phyloP scores from a whole-genome alignment of 2,329 filamentous ascomycete genomes.

The Neurospora sp. region DNA sequence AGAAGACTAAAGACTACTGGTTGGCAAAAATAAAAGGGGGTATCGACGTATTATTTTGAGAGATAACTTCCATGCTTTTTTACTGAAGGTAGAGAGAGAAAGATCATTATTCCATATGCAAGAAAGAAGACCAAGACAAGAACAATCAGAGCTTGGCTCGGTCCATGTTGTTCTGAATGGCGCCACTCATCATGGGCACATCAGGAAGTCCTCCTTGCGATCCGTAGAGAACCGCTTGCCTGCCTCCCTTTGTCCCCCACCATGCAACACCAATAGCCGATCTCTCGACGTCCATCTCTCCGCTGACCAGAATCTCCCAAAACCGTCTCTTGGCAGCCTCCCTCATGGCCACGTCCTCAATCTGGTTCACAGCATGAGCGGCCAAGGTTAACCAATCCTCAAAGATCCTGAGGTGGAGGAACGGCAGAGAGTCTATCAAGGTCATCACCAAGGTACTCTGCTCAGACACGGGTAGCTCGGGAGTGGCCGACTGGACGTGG shows the following conservation, averaged over 20 bases:
- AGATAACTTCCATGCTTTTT: neutral
- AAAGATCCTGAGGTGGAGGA: slow-evolving; percentile 57
- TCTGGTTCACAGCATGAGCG: slow-evolving; percentile 55
- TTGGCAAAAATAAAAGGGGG: neutral
- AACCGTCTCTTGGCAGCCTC: slow-evolving; percentile 59
- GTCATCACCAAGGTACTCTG: slow-evolving; percentile 69
- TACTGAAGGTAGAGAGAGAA: neutral
- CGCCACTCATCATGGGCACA: slow-evolving; percentile 45
- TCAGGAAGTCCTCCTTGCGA: slow-evolving; percentile 15
- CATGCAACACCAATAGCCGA: slow-evolving; percentile 70
- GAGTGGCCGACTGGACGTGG: slow-evolving; percentile 22
- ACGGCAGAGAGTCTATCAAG: slow-evolving; percentile 69
- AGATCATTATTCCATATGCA: neutral
- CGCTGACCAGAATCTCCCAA: slow-evolving; percentile 68
- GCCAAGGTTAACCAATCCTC: slow-evolving; percentile 73
- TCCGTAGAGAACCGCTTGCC: slow-evolving; percentile 35
- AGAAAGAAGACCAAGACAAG: neutral
- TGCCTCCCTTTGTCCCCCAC: slow-evolving; percentile 61
- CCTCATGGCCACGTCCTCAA: slow-evolving; percentile 52
- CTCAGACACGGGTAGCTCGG: slow-evolving; percentile 48
- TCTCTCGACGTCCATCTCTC: slow-evolving; percentile 82
- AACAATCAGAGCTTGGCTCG: slow-evolving; percentile 10
- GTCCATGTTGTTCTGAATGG: slow-evolving; percentile 16
- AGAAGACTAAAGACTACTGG: neutral
- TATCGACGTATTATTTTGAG: neutral